Evolutionary conservation across 2,329 filamentous ascomycete genomes (phyloP).

Genomic region (Cucurbitaria berberidis): DNA sequence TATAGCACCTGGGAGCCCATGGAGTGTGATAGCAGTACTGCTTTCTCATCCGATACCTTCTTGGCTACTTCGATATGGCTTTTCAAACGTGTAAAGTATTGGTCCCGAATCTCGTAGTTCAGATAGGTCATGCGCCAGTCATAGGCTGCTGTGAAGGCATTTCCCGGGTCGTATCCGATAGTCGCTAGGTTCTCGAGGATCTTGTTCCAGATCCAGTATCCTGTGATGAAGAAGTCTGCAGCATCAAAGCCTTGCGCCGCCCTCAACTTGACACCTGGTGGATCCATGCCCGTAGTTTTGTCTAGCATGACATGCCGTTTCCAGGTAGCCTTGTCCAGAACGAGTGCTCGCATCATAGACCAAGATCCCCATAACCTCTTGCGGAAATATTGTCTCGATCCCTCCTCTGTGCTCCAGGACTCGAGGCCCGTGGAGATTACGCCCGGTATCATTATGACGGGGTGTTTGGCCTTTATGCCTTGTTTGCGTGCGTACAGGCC

Average conservation of each 20-base stretch:
- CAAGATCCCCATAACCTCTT: slow-evolving; percentile 97
- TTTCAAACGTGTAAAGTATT: slow-evolving; percentile 92
- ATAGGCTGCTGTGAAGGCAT: slow-evolving; percentile 72
- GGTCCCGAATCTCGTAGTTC: slow-evolving; percentile 88
- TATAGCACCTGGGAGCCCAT: slow-evolving; percentile 97
- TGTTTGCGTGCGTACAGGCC: slow-evolving; percentile 82
- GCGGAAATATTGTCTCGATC: slow-evolving; percentile 87
- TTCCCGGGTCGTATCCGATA: slow-evolving; percentile 90
- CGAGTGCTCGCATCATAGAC: slow-evolving; percentile 97
- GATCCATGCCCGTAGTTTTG: slow-evolving; percentile 87
- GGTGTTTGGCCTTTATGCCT: slow-evolving; percentile 81
- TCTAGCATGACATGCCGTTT: slow-evolving; percentile 98
- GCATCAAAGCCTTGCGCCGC: slow-evolving; percentile 97
- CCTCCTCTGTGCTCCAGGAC: slow-evolving; percentile 90
- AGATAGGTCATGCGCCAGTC: slow-evolving; percentile 93
- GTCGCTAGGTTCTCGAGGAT: slow-evolving; percentile 96
- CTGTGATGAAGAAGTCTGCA: slow-evolving; percentile 88
- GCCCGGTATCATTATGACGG: slow-evolving; percentile 95
- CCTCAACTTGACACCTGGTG: slow-evolving; percentile 85
- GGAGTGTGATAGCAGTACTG: slow-evolving; percentile 87
- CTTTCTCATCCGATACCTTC: slow-evolving; percentile 75
- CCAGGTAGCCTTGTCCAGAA: slow-evolving; percentile 92
- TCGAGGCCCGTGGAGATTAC: slow-evolving; percentile 97
- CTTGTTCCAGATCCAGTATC: slow-evolving; percentile 99
- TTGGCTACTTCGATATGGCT: slow-evolving; percentile 86